Conservation (phyloP, 2,329 filamentous ascomycete species). For the Trichoderma polysporum region DNA sequence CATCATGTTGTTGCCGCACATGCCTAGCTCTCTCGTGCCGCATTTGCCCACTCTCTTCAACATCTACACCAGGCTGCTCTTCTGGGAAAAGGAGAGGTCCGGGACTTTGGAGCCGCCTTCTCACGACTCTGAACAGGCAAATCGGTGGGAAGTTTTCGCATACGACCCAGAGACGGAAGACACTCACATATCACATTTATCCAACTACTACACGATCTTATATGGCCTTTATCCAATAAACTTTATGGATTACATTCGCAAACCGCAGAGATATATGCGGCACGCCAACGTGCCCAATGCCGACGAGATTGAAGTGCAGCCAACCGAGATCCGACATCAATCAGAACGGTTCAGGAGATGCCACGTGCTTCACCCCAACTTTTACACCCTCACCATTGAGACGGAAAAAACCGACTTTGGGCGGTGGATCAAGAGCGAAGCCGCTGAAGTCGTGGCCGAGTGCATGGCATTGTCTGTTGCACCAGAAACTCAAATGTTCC, state of each 20-base stretch:
- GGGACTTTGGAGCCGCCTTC: slow-evolving; percentile 39
- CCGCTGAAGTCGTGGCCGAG: slow-evolving; percentile 75
- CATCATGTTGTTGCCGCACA: slow-evolving; percentile 80
- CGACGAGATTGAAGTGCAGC: slow-evolving; percentile 75
- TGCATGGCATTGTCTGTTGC: slow-evolving; percentile 67
- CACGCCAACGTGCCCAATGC: slow-evolving; percentile 68
- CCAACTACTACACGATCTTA: slow-evolving; percentile 76
- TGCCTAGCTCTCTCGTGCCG: slow-evolving; percentile 68
- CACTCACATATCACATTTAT: slow-evolving; percentile 63
- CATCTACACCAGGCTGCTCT: slow-evolving; percentile 75
- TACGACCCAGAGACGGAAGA: slow-evolving; percentile 64
- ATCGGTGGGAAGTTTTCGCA: slow-evolving; percentile 62
- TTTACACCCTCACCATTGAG: slow-evolving; percentile 75
- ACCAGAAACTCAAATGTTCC: slow-evolving; percentile 29
- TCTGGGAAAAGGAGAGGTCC: slow-evolving; percentile 65
- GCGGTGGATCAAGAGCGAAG: slow-evolving; percentile 76
- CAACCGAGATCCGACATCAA: slow-evolving; percentile 71
- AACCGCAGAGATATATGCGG: slow-evolving; percentile 75
- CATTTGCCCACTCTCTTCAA: slow-evolving; percentile 75
- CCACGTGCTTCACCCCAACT: slow-evolving; percentile 80
- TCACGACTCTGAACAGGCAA: slow-evolving; percentile 39
- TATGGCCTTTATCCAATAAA: slow-evolving; percentile 84
- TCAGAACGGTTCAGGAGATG: slow-evolving; percentile 72
- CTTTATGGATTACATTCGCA: slow-evolving; percentile 82
- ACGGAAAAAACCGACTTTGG: slow-evolving; percentile 75